Percentiles rank a stretch among this genome's conserved stretches.
Conservation (phyloP, 805 yeast species). For the Myxozyma vanderwaltii region DNA sequence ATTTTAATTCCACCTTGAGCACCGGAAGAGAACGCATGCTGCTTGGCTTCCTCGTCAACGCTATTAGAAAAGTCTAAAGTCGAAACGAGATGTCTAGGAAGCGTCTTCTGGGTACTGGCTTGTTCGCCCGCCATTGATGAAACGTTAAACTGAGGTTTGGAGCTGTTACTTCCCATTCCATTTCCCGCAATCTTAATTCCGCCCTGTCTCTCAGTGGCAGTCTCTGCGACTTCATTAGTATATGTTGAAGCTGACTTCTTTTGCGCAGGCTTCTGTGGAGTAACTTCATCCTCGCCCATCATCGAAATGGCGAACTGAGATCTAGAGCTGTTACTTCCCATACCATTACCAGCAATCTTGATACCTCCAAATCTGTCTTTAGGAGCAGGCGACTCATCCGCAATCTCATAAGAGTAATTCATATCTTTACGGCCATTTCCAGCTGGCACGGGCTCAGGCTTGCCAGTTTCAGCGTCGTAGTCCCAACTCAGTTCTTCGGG, state of each 20-base stretch:
- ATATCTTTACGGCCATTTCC: conserved; percentile 24
- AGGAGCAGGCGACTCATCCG: conserved; percentile 22
- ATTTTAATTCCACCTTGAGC: conserved; percentile 16
- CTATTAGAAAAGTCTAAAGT: not conserved
- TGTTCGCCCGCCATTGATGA: not conserved
- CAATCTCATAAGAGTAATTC: conserved; percentile 10
- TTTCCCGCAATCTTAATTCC: conserved; percentile 30
- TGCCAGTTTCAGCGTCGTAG: conserved; percentile 10
- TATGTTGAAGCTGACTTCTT: not conserved
- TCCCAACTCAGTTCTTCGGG: conserved; percentile 30
- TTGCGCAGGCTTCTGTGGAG: not conserved
- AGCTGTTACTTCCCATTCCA: conserved; percentile 27
- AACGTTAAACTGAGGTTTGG: conserved; percentile 15
- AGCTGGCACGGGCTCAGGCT: conserved; percentile 1
- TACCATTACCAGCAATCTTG: conserved; percentile 27
- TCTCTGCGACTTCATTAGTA: not conserved
- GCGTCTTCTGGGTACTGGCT: not conserved
- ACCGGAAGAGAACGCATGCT: not conserved
- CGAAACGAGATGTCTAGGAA: not conserved
- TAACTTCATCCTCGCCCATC: conserved; percentile 2
- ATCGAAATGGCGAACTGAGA: conserved; percentile 14
- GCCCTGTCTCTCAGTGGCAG: not conserved
- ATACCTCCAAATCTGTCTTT: conserved; percentile 16
- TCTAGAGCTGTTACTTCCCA: conserved; percentile 22
- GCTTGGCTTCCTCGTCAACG: not conserved